Evolutionary conservation across 306 rosid genomes (phyloP).

Genomic region (Vicia villosa): DNA sequence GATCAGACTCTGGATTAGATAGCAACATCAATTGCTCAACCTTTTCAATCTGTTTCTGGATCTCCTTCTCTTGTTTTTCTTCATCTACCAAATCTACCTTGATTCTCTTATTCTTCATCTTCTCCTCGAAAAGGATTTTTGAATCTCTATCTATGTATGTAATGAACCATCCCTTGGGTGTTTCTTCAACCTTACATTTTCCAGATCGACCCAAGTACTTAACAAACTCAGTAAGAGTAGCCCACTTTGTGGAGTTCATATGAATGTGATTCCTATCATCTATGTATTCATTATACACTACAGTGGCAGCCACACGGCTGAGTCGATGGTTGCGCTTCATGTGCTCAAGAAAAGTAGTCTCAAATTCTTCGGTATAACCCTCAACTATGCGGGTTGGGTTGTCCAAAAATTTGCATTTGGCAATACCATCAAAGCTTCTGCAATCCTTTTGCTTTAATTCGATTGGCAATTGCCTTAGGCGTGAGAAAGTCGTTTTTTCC

Average conservation of each 20-base stretch:
- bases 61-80: slow-evolving; percentile 89
- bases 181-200: slow-evolving; percentile 89
- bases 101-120: slow-evolving; percentile 66
- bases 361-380: slow-evolving; percentile 87
- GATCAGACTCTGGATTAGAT: slow-evolving; percentile 41
- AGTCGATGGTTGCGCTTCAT: slow-evolving; percentile 86
- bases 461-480: slow-evolving; percentile 87
- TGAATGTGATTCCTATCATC: slow-evolving; percentile 81
- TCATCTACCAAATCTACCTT: slow-evolving; percentile 77
- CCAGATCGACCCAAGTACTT: slow-evolving; percentile 83
- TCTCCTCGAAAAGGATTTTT: slow-evolving; percentile 80
- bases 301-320: slow-evolving; percentile 91
- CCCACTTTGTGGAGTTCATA: slow-evolving; percentile 88
- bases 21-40: slow-evolving; percentile 56
- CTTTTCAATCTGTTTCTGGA: slow-evolving; percentile 76
- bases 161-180: slow-evolving; percentile 94
- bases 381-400: slow-evolving; percentile 70
- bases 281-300: slow-evolving; percentile 87
- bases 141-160: slow-evolving; percentile 81
- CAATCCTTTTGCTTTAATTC: slow-evolving; percentile 89
- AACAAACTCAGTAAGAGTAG: slow-evolving; percentile 79
- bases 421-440: slow-evolving; percentile 98
- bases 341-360: slow-evolving; percentile 68
- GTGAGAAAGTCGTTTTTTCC: slow-evolving; percentile 91
- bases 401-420: slow-evolving; percentile 90